These are phyloP conservation scores for Paracamarosporium sp. DNA, from an alignment of 2,329 filamentous ascomycete species.

Conservation along the genomic window DNA sequence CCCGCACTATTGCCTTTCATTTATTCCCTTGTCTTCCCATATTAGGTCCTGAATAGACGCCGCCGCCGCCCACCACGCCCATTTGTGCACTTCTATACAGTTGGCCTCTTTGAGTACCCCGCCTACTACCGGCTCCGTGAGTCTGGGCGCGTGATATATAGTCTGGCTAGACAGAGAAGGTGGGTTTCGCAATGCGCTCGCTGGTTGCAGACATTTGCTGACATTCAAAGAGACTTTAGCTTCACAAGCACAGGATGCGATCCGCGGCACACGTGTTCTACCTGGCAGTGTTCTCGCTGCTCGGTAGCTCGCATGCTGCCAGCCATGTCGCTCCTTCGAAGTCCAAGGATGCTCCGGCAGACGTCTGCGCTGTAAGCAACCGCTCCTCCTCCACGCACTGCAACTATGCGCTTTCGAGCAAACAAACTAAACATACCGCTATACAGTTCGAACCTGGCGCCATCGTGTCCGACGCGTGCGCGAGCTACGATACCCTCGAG, in stretches of 20 bases:
- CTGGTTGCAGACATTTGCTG: constrained; percentile 43
- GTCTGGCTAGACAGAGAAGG: constrained; percentile 13
- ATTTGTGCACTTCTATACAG: constrained; percentile 37
- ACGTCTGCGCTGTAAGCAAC: constrained; percentile 64
- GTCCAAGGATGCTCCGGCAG: constrained; percentile 48
- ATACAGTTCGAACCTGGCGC: constrained; percentile 82
- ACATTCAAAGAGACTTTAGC: constrained; percentile 27
- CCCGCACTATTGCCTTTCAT: constrained; percentile 29
- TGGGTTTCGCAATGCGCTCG: constrained; percentile 26
- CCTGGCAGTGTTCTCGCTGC: constrained; percentile 67
- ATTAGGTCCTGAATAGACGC: constrained; percentile 26
- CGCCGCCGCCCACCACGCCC: constrained; percentile 26
- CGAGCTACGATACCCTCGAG: constrained; percentile 90
- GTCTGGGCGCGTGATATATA: constrained; percentile 31
- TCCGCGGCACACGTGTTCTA: constrained; percentile 64
- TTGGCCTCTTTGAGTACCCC: constrained; percentile 46
- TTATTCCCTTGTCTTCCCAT: constrained; percentile 24
- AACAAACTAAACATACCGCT: constrained; percentile 41
- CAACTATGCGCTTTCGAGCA: constrained; percentile 23
- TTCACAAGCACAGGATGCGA: constrained; percentile 52
- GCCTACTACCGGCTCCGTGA: constrained; percentile 26
- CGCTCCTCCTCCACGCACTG: constrained; percentile 24
- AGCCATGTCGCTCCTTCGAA: constrained; percentile 45
- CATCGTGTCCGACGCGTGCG: constrained; percentile 93
- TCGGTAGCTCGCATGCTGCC: constrained; percentile 56